phyloP scores from a whole-genome alignment of 441 rosid genomes.

The Adansonia gregorii region DNA sequence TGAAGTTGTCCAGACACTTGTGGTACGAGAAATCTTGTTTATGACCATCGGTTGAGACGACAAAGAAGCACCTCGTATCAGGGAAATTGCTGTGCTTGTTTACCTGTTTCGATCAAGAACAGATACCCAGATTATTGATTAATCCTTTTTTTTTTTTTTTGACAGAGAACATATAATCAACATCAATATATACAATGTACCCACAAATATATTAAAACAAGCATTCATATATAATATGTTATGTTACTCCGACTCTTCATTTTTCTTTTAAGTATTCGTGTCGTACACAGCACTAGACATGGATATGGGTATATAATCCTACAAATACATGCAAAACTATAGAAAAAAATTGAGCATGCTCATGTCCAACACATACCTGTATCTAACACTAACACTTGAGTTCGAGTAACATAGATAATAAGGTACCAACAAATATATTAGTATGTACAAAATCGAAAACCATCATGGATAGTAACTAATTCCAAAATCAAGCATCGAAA shows the following conservation, averaged over 20 bases:
- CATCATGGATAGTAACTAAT: background rate
- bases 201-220: background rate
- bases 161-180: conserved; percentile 12
- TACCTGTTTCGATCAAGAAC: conserved; percentile 50
- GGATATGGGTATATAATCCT: too few species aligned
- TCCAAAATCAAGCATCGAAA: conserved; percentile 6
- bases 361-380: too few species aligned
- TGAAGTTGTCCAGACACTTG: conserved; percentile 64
- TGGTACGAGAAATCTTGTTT: conserved; percentile 79
- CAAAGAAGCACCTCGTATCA: conserved; percentile 74
- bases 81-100: conserved; percentile 60
- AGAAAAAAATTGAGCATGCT: too few species aligned
- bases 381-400: too few species aligned
- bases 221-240: background rate
- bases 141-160: background rate
- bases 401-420: background rate
- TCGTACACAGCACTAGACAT: too few species aligned
- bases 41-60: conserved; percentile 68
- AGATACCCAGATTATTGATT: conserved; percentile 8
- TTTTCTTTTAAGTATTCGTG: too few species aligned
- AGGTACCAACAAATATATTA: background rate
- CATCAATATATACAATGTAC: background rate
- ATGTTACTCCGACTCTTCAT: too few species aligned
- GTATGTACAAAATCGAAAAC: background rate
- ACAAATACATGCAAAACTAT: too few species aligned